Percentiles rank a stretch among this genome's conserved stretches.
phyloP scores from a whole-genome alignment of 345 rosid genomes.

The Citrus medica region DNA sequence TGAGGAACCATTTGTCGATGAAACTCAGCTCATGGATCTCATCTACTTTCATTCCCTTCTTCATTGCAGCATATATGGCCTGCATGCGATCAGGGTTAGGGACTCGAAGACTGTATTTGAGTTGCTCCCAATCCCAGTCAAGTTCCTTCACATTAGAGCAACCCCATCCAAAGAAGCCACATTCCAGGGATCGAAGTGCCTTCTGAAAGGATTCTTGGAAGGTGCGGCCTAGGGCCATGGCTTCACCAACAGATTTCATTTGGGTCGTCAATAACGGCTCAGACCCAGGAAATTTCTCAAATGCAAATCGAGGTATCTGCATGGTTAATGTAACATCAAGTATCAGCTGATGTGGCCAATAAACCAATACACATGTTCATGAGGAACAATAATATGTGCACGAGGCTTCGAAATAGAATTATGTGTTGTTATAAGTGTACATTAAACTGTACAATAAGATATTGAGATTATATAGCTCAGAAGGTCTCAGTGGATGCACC shows the following conservation, averaged over 20 bases:
- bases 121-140: constrained; percentile 85
- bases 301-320: constrained; percentile 97
- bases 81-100: constrained; percentile 86
- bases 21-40: constrained; percentile 73
- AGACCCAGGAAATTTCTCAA: constrained; percentile 98
- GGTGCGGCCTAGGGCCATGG: constrained; percentile 92
- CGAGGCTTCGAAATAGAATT: neutral
- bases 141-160: constrained; percentile 75
- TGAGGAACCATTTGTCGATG: constrained; percentile 94
- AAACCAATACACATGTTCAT: neutral
- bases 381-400: neutral
- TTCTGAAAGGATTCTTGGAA: constrained; percentile 98
- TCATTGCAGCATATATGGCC: constrained; percentile 92
- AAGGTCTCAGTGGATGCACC: neutral
- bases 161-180: constrained; percentile 92
- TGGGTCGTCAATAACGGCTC: constrained; percentile 84
- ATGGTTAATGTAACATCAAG: neutral
- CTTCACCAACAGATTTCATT: constrained; percentile 97
- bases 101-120: constrained; percentile 84
- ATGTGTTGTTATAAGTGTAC: neutral
- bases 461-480: neutral
- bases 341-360: neutral
- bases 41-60: constrained; percentile 90
- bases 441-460: neutral
- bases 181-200: constrained; percentile 83